Evolutionary conservation across 257 asterid genomes (phyloP).

Genomic region (Solanum piurae): DNA sequence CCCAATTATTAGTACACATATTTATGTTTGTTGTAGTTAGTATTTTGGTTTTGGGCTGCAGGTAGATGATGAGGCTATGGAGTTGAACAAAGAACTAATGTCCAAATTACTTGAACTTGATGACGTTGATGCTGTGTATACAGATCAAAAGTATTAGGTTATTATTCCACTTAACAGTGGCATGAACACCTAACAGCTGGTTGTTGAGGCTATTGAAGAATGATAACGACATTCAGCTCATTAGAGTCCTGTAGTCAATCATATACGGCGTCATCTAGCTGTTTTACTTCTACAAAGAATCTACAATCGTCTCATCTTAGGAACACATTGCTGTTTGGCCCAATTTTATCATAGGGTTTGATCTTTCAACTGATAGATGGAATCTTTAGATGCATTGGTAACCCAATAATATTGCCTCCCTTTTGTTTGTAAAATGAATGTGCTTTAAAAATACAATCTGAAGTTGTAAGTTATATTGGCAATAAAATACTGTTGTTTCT

Average conservation of each 20-base stretch:
- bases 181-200: background rate
- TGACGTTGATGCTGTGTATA: conserved; percentile 86
- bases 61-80: conserved; percentile 97
- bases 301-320: background rate
- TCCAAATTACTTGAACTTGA: conserved; percentile 83
- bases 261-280: background rate
- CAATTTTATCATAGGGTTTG: background rate
- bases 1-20: background rate
- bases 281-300: background rate
- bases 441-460: background rate
- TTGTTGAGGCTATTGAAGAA: background rate
- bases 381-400: background rate
- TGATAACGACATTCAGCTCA: background rate
- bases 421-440: background rate
- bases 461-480: background rate
- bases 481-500: background rate
- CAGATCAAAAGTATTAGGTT: conserved; percentile 49
- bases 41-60: conserved; percentile 10
- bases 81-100: conserved; percentile 69
- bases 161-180: background rate
- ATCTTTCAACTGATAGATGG: background rate
- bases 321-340: background rate
- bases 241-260: background rate
- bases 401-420: background rate
- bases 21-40: background rate